Percentiles rank a stretch among this genome's conserved stretches.
Conservation (phyloP, 345 rosid genomes). For the Eutrema japonicum region DNA sequence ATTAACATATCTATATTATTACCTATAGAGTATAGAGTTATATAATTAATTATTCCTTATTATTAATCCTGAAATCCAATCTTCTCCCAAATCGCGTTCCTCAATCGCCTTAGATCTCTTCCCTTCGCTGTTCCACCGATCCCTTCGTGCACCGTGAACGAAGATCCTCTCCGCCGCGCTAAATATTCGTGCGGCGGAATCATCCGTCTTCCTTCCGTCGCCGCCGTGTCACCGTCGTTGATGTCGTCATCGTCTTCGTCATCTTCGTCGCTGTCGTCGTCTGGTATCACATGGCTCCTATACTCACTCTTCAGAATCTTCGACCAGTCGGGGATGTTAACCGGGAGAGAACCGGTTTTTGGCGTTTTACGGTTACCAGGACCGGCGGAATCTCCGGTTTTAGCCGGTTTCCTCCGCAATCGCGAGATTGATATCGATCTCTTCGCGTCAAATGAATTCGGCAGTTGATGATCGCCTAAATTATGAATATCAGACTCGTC, state of each 20-base stretch:
- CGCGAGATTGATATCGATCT: conserved; percentile 49
- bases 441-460: conserved; percentile 41
- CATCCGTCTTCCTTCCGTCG: conserved; percentile 22
- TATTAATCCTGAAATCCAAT: conserved; percentile 61
- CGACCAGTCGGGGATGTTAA: conserved; percentile 85
- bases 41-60: conserved; percentile 5
- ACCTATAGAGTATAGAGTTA: conserved; percentile 22
- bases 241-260: conserved; percentile 30
- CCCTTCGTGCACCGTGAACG: conserved; percentile 60
- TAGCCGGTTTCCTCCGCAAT: conserved; percentile 46
- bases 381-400: conserved; percentile 35
- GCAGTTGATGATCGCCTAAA: conserved; percentile 34
- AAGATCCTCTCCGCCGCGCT: conserved; percentile 61
- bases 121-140: conserved; percentile 66
- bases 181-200: conserved; percentile 67
- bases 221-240: conserved; percentile 23
- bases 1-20: conserved; percentile 7
- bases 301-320: conserved; percentile 61
- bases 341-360: conserved; percentile 64
- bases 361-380: conserved; percentile 10
- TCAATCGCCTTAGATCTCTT: conserved; percentile 58
- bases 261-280: conserved; percentile 42
- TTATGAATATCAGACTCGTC: conserved; percentile 64
- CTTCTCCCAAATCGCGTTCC: conserved; percentile 70
- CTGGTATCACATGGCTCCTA: conserved; percentile 41